Percentiles rank a stretch among this genome's conserved stretches.
Conservation (phyloP, 129 eudicot species). For the Artemisia tridentata region DNA sequence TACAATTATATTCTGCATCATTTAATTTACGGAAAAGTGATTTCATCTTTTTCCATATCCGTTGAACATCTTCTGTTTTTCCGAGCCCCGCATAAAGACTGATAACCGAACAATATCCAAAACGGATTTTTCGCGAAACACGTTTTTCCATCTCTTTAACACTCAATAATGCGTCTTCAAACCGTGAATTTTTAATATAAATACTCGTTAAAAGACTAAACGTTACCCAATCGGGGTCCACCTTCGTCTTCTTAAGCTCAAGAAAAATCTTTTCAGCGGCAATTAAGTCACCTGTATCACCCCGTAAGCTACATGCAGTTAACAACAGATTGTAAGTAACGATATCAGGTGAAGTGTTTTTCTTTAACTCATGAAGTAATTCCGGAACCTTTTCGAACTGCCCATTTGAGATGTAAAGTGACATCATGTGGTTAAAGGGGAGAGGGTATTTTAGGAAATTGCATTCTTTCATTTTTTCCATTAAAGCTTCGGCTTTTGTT, state of each 20-base stretch:
- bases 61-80: constrained; percentile 46
- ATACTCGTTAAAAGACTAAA: constrained; percentile 77
- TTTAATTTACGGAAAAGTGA: constrained; percentile 59
- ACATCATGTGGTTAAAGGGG: constrained; percentile 81
- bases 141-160: constrained; percentile 82
- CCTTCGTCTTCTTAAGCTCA: constrained; percentile 53
- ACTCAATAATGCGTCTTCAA: constrained; percentile 58
- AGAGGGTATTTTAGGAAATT: constrained; percentile 61
- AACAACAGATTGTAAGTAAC: constrained; percentile 81
- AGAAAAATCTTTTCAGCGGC: constrained; percentile 67
- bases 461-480: constrained; percentile 81
- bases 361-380: constrained; percentile 51
- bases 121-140: constrained; percentile 49
- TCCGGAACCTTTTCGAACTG: constrained; percentile 61
- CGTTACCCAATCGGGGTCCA: constrained; percentile 88
- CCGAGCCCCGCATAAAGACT: constrained; percentile 60
- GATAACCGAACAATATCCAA: constrained; percentile 68
- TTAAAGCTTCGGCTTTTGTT: constrained; percentile 70
- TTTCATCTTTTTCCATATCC: constrained; percentile 82
- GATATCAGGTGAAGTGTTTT: constrained; percentile 68
- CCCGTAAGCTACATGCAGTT: constrained; percentile 52
- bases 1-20: constrained; percentile 73
- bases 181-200: constrained; percentile 52
- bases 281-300: constrained; percentile 31
- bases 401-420: constrained; percentile 65